Percentiles rank a stretch among this genome's conserved stretches.
phyloP scores from a whole-genome alignment of 257 asterid genomes.

The Solanum ossicruentum region DNA sequence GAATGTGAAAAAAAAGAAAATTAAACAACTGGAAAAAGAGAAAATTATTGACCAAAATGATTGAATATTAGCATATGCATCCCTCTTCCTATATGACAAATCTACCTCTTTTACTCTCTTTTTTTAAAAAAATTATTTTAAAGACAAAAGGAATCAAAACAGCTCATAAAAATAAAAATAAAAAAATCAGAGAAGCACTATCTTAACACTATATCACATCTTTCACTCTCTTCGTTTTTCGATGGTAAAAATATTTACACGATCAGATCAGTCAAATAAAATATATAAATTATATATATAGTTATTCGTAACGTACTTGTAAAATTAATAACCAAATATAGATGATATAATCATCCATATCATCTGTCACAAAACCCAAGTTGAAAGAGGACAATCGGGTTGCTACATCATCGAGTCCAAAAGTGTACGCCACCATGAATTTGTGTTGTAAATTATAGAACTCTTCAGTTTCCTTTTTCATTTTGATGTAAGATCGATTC shows the following conservation, averaged over 20 bases:
- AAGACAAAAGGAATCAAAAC: not conserved
- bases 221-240: not conserved
- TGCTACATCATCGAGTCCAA: not conserved
- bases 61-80: not conserved
- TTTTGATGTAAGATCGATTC: not conserved
- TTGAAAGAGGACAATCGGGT: no score
- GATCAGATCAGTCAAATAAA: rapidly evolving
- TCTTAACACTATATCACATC: not conserved
- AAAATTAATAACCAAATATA: not conserved
- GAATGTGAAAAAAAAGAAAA: not conserved
- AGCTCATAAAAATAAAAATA: not conserved
- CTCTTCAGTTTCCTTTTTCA: rapidly evolving
- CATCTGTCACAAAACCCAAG: not conserved
- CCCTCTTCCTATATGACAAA: slow-evolving; percentile 1
- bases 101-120: not conserved
- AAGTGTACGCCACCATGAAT: not conserved
- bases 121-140: not conserved
- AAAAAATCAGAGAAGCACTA: not conserved
- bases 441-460: not conserved
- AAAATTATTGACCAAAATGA: not conserved
- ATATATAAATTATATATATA: no score
- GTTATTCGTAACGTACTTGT: not conserved
- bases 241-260: not conserved
- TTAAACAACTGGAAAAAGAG: not conserved
- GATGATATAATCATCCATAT: not conserved